Percentiles rank a stretch among this genome's conserved stretches.
These are phyloP conservation scores for Aspergillus viridinutans DNA, from an alignment of 2,329 filamentous ascomycete genomes.

Conservation along the genomic window DNA sequence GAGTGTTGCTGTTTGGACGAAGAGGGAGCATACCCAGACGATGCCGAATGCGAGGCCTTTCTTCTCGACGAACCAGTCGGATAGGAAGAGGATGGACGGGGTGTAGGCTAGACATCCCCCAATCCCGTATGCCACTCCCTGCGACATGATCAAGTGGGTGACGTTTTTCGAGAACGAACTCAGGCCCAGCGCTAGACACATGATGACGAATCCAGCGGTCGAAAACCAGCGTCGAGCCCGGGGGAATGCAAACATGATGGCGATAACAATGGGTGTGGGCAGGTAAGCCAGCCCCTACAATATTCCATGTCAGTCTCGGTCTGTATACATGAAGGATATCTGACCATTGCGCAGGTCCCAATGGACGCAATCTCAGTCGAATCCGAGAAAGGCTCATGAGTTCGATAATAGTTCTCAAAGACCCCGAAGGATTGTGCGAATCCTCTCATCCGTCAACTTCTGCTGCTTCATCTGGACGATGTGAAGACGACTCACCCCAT, in stretches of 20 bases:
- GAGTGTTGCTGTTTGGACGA: not conserved
- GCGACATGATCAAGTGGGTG: constrained; percentile 22
- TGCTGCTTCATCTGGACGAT: not conserved
- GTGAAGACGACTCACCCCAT: constrained; percentile 42
- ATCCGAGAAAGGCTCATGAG: constrained; percentile 20
- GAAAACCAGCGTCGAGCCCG: constrained; percentile 17
- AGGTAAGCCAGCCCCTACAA: constrained; percentile 23
- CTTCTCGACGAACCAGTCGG: constrained; percentile 50
- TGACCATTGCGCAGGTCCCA: constrained; percentile 29
- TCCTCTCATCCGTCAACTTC: not conserved
- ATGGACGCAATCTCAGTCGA: constrained; percentile 26
- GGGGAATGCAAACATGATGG: constrained; percentile 18
- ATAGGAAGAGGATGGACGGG: constrained; percentile 45
- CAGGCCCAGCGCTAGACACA: constrained; percentile 22
- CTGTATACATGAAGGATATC: not conserved
- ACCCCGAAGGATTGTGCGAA: constrained; percentile 25
- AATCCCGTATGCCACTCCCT: constrained; percentile 34
- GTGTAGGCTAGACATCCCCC: constrained; percentile 49
- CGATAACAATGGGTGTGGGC: constrained; percentile 18
- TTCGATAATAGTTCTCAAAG: constrained; percentile 33
- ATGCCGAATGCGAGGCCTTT: constrained; percentile 44
- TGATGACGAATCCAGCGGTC: constrained; percentile 15
- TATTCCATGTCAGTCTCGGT: not conserved
- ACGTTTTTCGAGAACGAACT: constrained; percentile 22
- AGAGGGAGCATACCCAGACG: constrained; percentile 32